phyloP scores from a whole-genome alignment of 108 stramenopile species.

The Licmophora abbreviata region DNA sequence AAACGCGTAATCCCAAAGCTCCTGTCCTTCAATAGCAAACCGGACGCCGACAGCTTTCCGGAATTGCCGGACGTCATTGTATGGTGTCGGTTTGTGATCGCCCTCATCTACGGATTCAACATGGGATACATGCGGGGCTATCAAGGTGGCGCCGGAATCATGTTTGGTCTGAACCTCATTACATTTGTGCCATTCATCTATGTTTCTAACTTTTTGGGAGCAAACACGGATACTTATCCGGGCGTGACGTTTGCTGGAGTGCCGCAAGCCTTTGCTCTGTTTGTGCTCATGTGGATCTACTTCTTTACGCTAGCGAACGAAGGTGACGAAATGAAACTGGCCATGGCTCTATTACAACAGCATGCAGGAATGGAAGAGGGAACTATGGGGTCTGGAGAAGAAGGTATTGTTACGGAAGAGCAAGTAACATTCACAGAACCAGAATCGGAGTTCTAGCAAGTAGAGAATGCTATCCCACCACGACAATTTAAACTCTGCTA shows the following conservation, averaged over 20 bases:
- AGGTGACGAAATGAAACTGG: conserved; percentile 29
- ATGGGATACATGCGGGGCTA: conserved; percentile 27
- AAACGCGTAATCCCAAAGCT: conserved; percentile 15
- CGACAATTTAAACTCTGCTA: too few relatives aligned
- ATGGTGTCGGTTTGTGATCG: conserved; percentile 51
- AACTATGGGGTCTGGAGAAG: conserved; percentile 1
- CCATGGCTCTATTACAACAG: not conserved
- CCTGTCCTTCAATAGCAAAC: conserved; percentile 39
- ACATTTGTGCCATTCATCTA: conserved; percentile 59
- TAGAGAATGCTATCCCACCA: too few relatives aligned
- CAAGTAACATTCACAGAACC: not conserved
- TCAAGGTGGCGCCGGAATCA: conserved; percentile 19
- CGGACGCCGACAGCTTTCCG: conserved; percentile 53
- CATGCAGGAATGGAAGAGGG: not conserved
- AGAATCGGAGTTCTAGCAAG: conserved; percentile 15
- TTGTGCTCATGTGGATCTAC: conserved; percentile 58
- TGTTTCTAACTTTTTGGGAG: conserved; percentile 37
- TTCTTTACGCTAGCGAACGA: conserved; percentile 37
- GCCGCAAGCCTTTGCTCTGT: conserved; percentile 42
- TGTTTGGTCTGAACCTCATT: conserved; percentile 59
- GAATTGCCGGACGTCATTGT: conserved; percentile 48
- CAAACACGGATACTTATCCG: conserved; percentile 39
- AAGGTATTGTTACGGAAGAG: conserved; percentile 1
- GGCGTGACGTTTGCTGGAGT: conserved; percentile 49
- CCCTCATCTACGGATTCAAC: conserved; percentile 35